A percentile compares a stretch with the other conserved stretches of the same genome.
Conservation (phyloP, 495 filamentous ascomycete genomes). For the Penicillium canariense region DNA sequence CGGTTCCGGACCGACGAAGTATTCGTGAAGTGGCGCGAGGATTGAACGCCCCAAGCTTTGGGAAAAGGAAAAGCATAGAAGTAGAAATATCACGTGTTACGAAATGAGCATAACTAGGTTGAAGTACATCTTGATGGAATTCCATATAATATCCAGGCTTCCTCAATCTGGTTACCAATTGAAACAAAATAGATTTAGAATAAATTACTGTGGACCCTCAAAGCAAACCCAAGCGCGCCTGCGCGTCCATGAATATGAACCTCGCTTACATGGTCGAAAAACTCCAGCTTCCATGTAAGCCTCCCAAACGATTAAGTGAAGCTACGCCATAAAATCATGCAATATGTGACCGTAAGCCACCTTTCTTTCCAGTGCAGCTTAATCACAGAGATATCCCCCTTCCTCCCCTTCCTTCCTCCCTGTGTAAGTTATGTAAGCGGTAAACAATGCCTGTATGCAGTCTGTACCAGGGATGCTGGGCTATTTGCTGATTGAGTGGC, state of each 20-base stretch:
- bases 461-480: background rate
- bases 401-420: background rate
- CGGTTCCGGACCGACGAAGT: constrained; percentile 95
- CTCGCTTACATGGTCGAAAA: constrained; percentile 5
- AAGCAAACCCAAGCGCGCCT: background rate
- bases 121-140: constrained; percentile 1
- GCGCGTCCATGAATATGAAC: constrained; percentile 6
- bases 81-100: constrained; percentile 22
- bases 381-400: too few relatives aligned
- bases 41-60: constrained; percentile 12
- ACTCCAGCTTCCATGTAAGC: constrained; percentile 5
- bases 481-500: background rate
- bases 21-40: constrained; percentile 82
- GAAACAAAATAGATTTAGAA: background rate
- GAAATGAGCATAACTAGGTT: constrained; percentile 12
- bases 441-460: background rate
- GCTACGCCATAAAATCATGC: constrained; percentile 13
- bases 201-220: background rate
- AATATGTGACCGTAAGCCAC: constrained; percentile 1
- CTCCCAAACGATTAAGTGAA: constrained; percentile 3
- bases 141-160: background rate
- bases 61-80: background rate
- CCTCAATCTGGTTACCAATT: background rate
- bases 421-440: background rate
- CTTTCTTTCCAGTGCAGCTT: constrained; percentile 1